Evolutionary conservation across 2,329 filamentous ascomycete species (phyloP).

Genomic region (Aspergillus ibericus): DNA sequence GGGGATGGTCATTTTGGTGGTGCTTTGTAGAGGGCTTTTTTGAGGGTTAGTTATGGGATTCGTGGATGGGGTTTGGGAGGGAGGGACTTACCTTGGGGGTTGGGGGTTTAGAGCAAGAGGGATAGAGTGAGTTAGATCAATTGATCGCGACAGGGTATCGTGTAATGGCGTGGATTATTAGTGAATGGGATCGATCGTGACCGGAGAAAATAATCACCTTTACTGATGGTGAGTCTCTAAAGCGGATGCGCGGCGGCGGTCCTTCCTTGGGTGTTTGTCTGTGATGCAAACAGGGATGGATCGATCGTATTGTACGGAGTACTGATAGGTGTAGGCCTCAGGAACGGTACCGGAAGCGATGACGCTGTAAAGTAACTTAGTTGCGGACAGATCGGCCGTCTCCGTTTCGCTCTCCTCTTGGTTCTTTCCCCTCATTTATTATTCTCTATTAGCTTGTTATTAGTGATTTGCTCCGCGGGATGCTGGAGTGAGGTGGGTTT

Average conservation of each 20-base stretch:
- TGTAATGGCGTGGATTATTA: not conserved
- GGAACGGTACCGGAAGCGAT: conserved; percentile 22
- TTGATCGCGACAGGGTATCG: not conserved
- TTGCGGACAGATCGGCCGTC: conserved; percentile 16
- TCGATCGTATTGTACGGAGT: not conserved
- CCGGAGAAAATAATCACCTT: conserved; percentile 13
- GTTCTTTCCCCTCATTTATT: not conserved
- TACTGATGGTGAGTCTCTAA: conserved; percentile 1
- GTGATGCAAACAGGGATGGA: conserved; percentile 30
- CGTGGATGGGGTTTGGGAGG: not conserved
- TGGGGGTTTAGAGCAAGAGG: not conserved
- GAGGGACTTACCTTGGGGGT: not conserved
- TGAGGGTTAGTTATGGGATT: not conserved
- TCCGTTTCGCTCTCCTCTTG: not conserved
- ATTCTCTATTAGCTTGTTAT: not conserved
- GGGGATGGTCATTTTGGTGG: conserved; percentile 38
- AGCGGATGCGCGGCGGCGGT: conserved; percentile 7
- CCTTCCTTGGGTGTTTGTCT: conserved; percentile 27
- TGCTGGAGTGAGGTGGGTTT: not conserved
- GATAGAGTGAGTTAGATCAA: not conserved
- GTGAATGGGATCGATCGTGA: not conserved
- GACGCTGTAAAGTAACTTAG: conserved; percentile 21
- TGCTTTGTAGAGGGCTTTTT: not conserved
- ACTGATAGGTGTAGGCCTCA: conserved; percentile 17
- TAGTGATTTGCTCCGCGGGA: not conserved